Percentiles rank a stretch among this genome's conserved stretches.
Evolutionary conservation across 768 basidiomycete species (phyloP).

Genomic region (Agrocybe praecox): DNA sequence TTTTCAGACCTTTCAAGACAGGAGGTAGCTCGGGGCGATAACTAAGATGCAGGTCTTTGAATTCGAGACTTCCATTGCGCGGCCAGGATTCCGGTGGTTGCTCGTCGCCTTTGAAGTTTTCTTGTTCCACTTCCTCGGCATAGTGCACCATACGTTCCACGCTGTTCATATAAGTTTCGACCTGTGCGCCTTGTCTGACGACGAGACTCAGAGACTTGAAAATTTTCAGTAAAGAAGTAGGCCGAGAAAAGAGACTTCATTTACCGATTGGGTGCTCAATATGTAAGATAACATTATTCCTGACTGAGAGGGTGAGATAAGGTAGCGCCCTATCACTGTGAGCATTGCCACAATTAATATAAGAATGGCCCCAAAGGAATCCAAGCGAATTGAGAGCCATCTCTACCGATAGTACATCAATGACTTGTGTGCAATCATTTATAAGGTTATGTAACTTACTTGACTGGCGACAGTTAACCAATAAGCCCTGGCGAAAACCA

Average conservation of each 20-base stretch:
- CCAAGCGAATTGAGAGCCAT: constrained; percentile 90
- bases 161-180: constrained; percentile 91
- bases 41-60: constrained; percentile 73
- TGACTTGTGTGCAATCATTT: neutral
- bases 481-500: constrained; percentile 64
- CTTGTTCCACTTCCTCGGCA: constrained; percentile 76
- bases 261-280: constrained; percentile 67
- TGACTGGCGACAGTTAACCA: constrained; percentile 86
- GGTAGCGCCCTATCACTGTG: constrained; percentile 68
- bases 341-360: constrained; percentile 80
- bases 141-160: constrained; percentile 86
- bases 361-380: constrained; percentile 71
- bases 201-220: constrained; percentile 66
- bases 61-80: constrained; percentile 63
- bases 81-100: constrained; percentile 75
- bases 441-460: constrained; percentile 24
- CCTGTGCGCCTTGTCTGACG: constrained; percentile 75
- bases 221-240: neutral
- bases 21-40: constrained; percentile 86
- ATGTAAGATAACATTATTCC: constrained; percentile 78
- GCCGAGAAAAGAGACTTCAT: constrained; percentile 9
- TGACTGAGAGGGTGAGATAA: constrained; percentile 77
- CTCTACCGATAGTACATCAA: constrained; percentile 34
- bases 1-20: constrained; percentile 76
- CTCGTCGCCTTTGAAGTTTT: constrained; percentile 65